Evolutionary conservation across 73 alveolate species (phyloP).

Genomic region (Tetrahymena borealis): DNA sequence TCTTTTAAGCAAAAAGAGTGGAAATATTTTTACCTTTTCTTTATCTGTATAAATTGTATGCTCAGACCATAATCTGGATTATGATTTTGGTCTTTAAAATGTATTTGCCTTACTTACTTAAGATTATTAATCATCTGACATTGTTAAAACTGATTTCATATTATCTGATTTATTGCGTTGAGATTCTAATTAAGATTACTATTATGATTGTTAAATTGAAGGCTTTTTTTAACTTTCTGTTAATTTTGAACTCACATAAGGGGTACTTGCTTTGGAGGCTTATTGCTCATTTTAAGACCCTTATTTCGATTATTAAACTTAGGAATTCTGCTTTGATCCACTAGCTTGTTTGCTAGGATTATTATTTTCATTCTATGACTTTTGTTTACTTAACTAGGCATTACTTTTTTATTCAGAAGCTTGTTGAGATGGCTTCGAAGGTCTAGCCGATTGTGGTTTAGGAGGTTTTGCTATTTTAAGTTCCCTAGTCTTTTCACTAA

Average conservation of each 20-base stretch:
- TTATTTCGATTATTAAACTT: background rate
- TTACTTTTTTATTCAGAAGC: background rate
- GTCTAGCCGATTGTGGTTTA: background rate
- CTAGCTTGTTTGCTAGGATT: background rate
- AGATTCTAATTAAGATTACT: background rate
- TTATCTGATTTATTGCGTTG: background rate
- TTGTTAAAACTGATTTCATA: background rate
- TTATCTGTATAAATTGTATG: background rate
- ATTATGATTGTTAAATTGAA: background rate
- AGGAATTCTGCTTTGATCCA: background rate
- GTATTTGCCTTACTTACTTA: background rate
- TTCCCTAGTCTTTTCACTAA: background rate
- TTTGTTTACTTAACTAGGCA: background rate
- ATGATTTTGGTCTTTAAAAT: background rate
- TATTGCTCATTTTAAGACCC: background rate
- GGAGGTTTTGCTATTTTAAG: background rate
- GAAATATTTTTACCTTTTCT: background rate
- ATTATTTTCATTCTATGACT: background rate
- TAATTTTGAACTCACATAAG: background rate
- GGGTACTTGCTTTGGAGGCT: background rate
- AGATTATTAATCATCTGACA: background rate
- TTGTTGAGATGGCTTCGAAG: background rate
- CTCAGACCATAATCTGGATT: background rate
- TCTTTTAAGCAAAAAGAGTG: background rate
- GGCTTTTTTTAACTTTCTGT: background rate